Evolutionary conservation across 345 rosid genomes (phyloP).

Genomic region (Salix viminalis): DNA sequence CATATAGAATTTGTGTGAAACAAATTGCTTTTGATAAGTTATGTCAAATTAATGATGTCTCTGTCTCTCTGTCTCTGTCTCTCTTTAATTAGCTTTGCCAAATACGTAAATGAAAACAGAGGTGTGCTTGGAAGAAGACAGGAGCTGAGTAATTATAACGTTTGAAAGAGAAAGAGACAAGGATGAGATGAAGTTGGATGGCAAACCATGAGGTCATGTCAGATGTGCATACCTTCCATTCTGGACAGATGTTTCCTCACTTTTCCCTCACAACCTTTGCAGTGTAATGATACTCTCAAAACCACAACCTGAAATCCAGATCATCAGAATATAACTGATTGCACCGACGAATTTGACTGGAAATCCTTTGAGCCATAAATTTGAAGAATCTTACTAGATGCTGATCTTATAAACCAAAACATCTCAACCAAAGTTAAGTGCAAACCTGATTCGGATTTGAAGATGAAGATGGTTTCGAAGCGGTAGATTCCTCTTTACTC

Average conservation of each 20-base stretch:
- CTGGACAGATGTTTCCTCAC: constrained; percentile 78
- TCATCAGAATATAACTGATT: not conserved
- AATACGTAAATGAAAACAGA: not conserved
- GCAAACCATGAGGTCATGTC: not conserved
- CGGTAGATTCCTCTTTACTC: constrained; percentile 21
- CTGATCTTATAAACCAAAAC: not conserved
- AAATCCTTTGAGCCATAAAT: not conserved
- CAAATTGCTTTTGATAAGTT: not conserved
- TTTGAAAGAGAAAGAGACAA: not conserved
- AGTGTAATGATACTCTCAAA: constrained; percentile 83
- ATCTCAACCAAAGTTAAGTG: not conserved
- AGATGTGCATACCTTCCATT: constrained; percentile 62
- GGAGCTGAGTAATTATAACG: not conserved
- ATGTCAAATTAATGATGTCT: not conserved
- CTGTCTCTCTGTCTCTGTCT: not conserved
- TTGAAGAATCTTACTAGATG: not conserved
- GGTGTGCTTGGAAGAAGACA: not conserved
- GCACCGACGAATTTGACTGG: no score
- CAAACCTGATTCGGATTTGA: constrained; percentile 49
- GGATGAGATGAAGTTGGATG: not conserved
- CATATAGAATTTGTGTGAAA: not conserved
- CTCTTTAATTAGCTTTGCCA: not conserved
- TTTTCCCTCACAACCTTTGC: constrained; percentile 90
- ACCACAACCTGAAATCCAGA: constrained; percentile 59
- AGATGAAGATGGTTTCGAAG: constrained; percentile 30